phyloP scores from a whole-genome alignment of 2,329 filamentous ascomycete species.

The Dactylellina cionopaga region DNA sequence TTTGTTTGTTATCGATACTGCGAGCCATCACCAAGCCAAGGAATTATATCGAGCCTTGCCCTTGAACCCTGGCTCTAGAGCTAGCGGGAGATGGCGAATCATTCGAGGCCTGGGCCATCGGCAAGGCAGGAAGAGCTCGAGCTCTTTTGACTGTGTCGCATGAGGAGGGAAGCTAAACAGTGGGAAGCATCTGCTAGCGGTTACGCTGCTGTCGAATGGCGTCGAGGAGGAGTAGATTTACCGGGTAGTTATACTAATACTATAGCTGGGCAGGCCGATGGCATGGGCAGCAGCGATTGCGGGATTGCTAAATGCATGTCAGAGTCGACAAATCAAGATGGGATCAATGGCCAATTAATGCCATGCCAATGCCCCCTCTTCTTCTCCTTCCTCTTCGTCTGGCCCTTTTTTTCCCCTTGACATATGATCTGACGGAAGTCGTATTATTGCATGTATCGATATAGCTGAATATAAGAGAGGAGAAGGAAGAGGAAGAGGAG shows the following conservation, averaged over 20 bases:
- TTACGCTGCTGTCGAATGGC: conserved; percentile 45
- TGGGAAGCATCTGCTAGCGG: conserved; percentile 38
- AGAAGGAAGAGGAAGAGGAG: no score
- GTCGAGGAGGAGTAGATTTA: conserved; percentile 39
- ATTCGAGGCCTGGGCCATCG: conserved; percentile 43
- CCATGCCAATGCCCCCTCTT: conserved; percentile 19
- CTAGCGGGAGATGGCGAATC: conserved; percentile 50
- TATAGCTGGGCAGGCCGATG: no score
- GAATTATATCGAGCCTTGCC: conserved; percentile 29
- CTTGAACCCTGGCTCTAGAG: conserved; percentile 42
- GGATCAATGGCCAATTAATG: no score
- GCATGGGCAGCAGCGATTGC: conserved; percentile 17
- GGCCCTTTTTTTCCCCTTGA: neutral
- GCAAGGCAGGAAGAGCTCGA: conserved; percentile 43
- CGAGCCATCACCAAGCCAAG: no score
- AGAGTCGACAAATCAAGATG: conserved; percentile 25
- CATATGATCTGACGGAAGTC: neutral
- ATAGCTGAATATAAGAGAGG: no score
- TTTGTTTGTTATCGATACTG: conserved; percentile 50
- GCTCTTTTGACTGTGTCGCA: conserved; percentile 26
- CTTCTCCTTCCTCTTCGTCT: neutral
- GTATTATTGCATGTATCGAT: no score
- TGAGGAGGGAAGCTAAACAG: conserved; percentile 6
- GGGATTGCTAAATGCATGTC: conserved; percentile 23
- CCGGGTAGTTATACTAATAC: no score